Percentiles rank a stretch among this genome's conserved stretches.
phyloP scores from a whole-genome alignment of 306 rosid genomes.

The Arachis stenosperma region DNA sequence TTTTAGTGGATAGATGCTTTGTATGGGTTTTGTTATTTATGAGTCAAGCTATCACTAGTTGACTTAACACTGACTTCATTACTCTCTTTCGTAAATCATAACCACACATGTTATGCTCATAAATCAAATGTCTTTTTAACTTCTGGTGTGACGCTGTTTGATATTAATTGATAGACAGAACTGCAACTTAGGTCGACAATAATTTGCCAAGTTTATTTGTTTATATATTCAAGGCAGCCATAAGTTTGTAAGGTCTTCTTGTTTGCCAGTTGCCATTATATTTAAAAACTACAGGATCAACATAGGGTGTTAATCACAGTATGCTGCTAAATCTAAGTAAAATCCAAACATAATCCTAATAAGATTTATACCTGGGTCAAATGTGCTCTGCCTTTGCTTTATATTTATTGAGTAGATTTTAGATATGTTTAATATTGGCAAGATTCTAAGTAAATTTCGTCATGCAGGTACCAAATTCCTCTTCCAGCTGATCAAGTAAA shows the following conservation, averaged over 20 bases:
- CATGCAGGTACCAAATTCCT: constrained; percentile 78
- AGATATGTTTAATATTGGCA: neutral
- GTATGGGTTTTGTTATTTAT: constrained; percentile 2
- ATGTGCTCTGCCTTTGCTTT: neutral
- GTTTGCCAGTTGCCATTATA: constrained; percentile 20
- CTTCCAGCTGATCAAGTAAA: constrained; percentile 82
- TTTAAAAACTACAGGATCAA: neutral
- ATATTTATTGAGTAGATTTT: neutral
- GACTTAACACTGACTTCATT: constrained; percentile 25
- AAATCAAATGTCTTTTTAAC: constrained; percentile 1
- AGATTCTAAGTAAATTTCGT: constrained; percentile 24
- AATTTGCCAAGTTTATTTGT: constrained; percentile 8
- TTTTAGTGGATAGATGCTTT: neutral
- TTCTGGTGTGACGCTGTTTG: neutral
- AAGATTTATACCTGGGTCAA: neutral
- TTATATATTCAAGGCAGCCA: neutral
- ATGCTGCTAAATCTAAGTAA: neutral
- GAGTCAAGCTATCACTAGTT: constrained; percentile 7
- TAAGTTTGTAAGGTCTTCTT: neutral
- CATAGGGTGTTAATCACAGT: neutral
- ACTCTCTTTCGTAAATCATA: neutral
- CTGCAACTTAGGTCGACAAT: neutral
- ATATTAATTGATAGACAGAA: neutral
- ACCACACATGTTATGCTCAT: neutral
- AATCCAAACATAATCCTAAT: neutral